Conservation (phyloP, 2,329 filamentous ascomycete species). For the Botrytis byssoidea region DNA sequence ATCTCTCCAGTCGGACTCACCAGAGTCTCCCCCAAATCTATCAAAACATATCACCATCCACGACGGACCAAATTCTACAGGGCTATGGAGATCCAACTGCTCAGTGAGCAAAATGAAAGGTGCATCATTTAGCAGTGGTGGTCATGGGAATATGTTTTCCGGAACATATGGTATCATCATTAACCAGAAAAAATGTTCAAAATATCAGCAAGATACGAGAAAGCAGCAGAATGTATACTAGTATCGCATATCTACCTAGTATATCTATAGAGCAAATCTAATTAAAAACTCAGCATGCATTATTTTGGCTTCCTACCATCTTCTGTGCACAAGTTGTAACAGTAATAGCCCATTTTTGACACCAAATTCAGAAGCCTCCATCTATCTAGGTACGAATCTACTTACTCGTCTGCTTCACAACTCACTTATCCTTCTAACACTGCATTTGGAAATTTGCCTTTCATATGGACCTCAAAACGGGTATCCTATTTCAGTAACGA, state of each 20-base stretch:
- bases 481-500: background rate
- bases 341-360: background rate
- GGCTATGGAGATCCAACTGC: background rate
- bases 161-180: background rate
- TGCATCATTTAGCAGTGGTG: background rate
- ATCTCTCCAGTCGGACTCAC: background rate
- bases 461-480: background rate
- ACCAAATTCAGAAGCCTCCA: background rate
- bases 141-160: background rate
- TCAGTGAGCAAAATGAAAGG: accelerated
- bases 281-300: background rate
- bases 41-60: background rate
- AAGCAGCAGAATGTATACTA: background rate
- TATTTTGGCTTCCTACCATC: background rate
- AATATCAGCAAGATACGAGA: background rate
- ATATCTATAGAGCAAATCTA: background rate
- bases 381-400: background rate
- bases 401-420: background rate
- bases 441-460: background rate
- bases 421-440: background rate
- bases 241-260: background rate
- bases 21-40: background rate
- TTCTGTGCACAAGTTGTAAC: background rate
- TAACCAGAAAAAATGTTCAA: background rate
- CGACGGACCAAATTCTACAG: background rate